Evolutionary conservation across 305 asterid genomes (phyloP).

Genomic region (Striga hermonthica): DNA sequence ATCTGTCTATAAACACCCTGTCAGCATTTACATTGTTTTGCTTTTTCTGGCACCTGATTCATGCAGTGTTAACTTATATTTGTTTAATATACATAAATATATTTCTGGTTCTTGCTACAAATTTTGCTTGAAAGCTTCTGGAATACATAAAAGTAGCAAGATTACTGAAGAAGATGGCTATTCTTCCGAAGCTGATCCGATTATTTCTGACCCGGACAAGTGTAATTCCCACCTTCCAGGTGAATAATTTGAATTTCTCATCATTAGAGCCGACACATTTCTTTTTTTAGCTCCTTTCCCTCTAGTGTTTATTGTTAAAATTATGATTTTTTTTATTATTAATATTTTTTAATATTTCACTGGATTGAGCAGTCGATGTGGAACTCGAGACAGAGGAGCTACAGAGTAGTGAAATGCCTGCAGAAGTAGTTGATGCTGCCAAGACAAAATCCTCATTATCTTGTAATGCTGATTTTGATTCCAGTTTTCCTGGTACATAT

Average conservation of each 20-base stretch:
- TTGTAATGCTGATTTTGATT: conserved; percentile 29
- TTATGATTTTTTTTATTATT: not conserved
- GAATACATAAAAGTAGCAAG: conserved; percentile 33
- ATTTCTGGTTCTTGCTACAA: conserved; percentile 18
- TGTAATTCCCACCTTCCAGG: conserved; percentile 30
- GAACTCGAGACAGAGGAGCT: conserved; percentile 26
- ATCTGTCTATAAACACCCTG: conserved; percentile 10
- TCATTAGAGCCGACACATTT: not conserved
- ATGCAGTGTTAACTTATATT: conserved; percentile 22
- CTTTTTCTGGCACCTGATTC: conserved; percentile 24
- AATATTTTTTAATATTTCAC: not conserved
- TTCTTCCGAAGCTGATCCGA: conserved; percentile 33
- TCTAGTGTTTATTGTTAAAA: conserved; percentile 9
- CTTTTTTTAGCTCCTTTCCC: conserved; percentile 1
- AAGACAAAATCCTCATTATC: conserved; percentile 27
- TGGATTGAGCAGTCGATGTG: conserved; percentile 26
- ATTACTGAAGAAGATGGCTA: conserved; percentile 34
- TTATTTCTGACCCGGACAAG: conserved; percentile 28
- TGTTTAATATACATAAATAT: not conserved
- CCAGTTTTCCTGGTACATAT: conserved; percentile 29
- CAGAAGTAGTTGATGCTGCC: conserved; percentile 29
- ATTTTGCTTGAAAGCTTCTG: conserved; percentile 23
- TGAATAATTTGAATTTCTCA: conserved; percentile 10
- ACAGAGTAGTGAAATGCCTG: conserved; percentile 21
- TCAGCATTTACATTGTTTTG: not conserved